Evolutionary conservation across 352 stramenopile genomes (phyloP).

Genomic region (Globisporangium middletonii): DNA sequence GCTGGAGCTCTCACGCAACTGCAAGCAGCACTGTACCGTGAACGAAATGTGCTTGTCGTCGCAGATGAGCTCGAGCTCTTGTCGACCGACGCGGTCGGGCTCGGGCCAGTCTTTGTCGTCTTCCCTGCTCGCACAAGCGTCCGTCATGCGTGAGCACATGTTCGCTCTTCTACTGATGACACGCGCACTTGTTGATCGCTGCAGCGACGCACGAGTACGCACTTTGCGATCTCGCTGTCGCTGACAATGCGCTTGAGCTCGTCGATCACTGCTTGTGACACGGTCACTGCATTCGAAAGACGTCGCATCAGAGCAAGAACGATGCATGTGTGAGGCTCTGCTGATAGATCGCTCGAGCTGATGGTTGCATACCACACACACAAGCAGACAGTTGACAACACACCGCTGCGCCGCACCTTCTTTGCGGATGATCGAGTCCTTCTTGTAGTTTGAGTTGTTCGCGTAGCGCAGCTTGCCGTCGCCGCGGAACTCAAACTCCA

Average conservation of each 20-base stretch:
- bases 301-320: neutral
- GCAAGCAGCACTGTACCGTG: constrained; percentile 39
- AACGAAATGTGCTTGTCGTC: constrained; percentile 97
- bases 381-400: neutral
- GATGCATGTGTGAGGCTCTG: no score
- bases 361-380: no score
- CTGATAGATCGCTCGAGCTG: no score
- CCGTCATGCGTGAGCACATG: neutral
- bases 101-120: constrained; percentile 96
- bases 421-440: constrained; percentile 96
- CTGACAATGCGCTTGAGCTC: constrained; percentile 93
- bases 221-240: constrained; percentile 90
- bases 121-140: constrained; percentile 39
- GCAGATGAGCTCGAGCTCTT: constrained; percentile 96
- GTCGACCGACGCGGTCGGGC: constrained; percentile 87
- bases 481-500: constrained; percentile 96
- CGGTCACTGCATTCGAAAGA: constrained; percentile 49
- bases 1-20: neutral
- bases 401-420: constrained; percentile 63
- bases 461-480: constrained; percentile 93
- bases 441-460: constrained; percentile 99
- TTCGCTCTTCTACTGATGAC: neutral
- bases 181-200: neutral
- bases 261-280: constrained; percentile 89
- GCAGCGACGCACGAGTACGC: constrained; percentile 5